A percentile compares a stretch with the other conserved stretches of the same genome.
These are phyloP conservation scores for Mrakia blollopis DNA, from an alignment of 768 basidiomycete genomes.

Conservation along the genomic window DNA sequence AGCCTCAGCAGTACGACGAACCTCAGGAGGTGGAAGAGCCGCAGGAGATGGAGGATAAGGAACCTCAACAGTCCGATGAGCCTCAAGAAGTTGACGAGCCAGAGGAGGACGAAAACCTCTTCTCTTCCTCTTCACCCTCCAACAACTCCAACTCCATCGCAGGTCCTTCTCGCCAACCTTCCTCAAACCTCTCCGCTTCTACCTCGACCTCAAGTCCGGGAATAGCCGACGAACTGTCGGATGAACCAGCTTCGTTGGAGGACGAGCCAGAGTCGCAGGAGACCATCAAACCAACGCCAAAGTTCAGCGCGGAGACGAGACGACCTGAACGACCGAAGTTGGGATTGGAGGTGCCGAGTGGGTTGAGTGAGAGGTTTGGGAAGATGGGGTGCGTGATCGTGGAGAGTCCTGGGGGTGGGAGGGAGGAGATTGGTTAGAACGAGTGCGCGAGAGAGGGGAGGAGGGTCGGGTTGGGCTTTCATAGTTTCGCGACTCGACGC, in stretches of 20 bases:
- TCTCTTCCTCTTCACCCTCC: neutral
- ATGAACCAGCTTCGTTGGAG: slow-evolving; percentile 27
- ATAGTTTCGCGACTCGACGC: neutral
- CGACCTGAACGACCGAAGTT: neutral
- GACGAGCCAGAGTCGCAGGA: neutral
- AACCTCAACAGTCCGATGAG: slow-evolving; percentile 1
- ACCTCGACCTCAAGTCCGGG: neutral
- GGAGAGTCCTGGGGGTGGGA: slow-evolving; percentile 26
- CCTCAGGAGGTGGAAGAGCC: slow-evolving; percentile 7
- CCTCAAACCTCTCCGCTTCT: too few species aligned
- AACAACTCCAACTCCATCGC: neutral
- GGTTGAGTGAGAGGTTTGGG: neutral
- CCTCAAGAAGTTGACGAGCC: slow-evolving; percentile 10
- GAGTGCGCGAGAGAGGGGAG: neutral
- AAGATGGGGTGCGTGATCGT: slow-evolving; percentile 19
- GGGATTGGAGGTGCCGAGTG: neutral
- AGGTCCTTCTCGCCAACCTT: too few species aligned
- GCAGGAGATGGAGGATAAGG: slow-evolving; percentile 1
- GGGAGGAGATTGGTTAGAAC: slow-evolving; percentile 21
- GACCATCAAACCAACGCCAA: neutral
- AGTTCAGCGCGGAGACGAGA: neutral
- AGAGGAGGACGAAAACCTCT: neutral
- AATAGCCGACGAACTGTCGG: slow-evolving; percentile 12
- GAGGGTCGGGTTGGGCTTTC: neutral
- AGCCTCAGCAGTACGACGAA: slow-evolving; percentile 7